Evolutionary conservation across 805 yeast species (phyloP), one percentile per base, ranked within the genome.

Genomic region (Kuraishia ogatae): DNA sequence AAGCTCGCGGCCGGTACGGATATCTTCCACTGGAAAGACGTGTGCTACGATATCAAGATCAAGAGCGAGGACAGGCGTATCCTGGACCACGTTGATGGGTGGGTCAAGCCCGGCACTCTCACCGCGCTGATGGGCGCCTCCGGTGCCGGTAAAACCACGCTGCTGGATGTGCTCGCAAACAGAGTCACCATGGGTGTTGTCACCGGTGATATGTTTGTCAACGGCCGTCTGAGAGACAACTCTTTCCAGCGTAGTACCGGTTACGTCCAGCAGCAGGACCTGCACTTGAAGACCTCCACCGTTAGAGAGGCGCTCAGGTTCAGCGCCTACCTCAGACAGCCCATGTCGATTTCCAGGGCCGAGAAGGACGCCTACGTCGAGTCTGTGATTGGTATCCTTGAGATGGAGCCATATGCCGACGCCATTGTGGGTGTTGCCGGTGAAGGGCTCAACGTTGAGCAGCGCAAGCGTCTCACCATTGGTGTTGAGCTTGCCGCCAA

Each of bases 41-140:
- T 87, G 50, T 80, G 85, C 63, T 87, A 86, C 65, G 86, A 83
- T 59, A 83, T 87, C 56, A 77, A 81, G 63, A 82, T 84, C 60
- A 82, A 84, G 63, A 68, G 69, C 47, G 88, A 80, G 58, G 75
- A 81, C 28, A 75, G 90, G 64, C 75, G 83, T 57, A 79, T 87
- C 58, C 70, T 87, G 64, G 74, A 76, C 58, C 77, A 80, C 58
- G 88, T 87, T 55, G 89, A 85, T 65, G 94, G 93, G 52, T 87
- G 89, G 87, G 91, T 87, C 49, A 84, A 85, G 64, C 92, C 92
- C 10, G 92, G 92, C 60, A 85, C 90, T 51, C 71, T 87, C 64
- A 87, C 93, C 53, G 94, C 94, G 13, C 65, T 81, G 28, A 79
- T 81, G 83, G 85, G 85, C 60, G 83, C 80, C 51, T 79, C 84